phyloP scores from a whole-genome alignment of 805 yeast genomes.

The Starmera caribaea region DNA sequence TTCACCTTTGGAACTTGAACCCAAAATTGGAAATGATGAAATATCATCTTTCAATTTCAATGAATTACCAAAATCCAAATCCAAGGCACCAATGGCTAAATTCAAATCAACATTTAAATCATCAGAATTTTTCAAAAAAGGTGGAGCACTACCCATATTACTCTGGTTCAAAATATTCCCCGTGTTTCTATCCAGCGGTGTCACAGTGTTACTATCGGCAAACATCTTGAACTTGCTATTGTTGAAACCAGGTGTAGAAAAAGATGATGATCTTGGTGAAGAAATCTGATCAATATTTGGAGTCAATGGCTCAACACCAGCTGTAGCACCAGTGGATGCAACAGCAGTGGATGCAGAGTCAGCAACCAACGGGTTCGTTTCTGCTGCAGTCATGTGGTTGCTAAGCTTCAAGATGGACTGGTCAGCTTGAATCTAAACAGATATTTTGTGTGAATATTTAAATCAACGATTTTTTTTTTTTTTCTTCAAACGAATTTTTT shows the following conservation, averaged over 20 bases:
- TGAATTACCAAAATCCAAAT: slow-evolving; percentile 13
- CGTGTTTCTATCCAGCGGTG: slow-evolving; percentile 16
- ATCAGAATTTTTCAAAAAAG: slow-evolving; percentile 11
- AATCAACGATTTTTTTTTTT: too few species aligned
- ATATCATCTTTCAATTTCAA: background rate
- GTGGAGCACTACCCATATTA: slow-evolving; percentile 16
- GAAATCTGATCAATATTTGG: slow-evolving; percentile 6
- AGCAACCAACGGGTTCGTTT: too few species aligned
- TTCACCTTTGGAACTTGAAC: slow-evolving; percentile 1
- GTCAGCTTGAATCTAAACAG: too few species aligned
- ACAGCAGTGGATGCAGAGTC: slow-evolving; percentile 8
- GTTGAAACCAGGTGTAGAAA: slow-evolving; percentile 9
- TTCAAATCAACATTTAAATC: slow-evolving; percentile 13
- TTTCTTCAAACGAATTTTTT: too few species aligned
- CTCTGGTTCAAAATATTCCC: slow-evolving; percentile 6
- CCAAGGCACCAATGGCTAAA: slow-evolving; percentile 18
- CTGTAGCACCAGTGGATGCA: slow-evolving; percentile 2
- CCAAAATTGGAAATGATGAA: too few species aligned
- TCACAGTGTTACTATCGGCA: slow-evolving; percentile 7
- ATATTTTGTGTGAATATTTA: too few species aligned
- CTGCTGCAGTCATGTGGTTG: too few species aligned
- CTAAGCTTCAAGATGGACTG: too few species aligned
- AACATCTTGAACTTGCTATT: slow-evolving; percentile 13
- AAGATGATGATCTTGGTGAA: slow-evolving; percentile 10
- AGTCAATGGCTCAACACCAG: slow-evolving; percentile 7